A percentile compares a stretch with the other conserved stretches of the same genome.
These are phyloP conservation scores for Pulveroboletus sp. DNA, from an alignment of 768 basidiomycete species.

Conservation along the genomic window DNA sequence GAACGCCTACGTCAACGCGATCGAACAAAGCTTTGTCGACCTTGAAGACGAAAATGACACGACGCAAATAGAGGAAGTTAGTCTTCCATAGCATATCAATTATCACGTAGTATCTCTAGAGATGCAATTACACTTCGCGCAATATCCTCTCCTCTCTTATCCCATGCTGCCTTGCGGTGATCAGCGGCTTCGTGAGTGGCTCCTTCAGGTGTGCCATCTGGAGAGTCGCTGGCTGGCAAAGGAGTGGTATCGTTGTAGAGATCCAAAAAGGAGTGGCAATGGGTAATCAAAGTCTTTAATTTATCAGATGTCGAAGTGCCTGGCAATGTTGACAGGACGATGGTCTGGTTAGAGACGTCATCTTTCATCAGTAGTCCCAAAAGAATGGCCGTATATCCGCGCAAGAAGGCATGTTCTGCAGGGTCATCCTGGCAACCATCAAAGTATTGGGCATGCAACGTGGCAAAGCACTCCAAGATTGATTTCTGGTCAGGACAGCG, in stretches of 20 bases:
- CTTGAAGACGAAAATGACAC: slow-evolving; percentile 42
- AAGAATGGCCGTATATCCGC: slow-evolving; percentile 73
- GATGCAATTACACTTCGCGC: slow-evolving; percentile 52
- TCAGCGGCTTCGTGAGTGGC: background rate
- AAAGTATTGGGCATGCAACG: slow-evolving; percentile 45
- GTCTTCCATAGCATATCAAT: slow-evolving; percentile 16
- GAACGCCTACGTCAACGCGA: slow-evolving; percentile 66
- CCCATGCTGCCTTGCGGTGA: slow-evolving; percentile 15
- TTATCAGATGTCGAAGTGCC: slow-evolving; percentile 30
- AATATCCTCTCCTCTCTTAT: slow-evolving; percentile 39
- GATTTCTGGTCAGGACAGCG: slow-evolving; percentile 44
- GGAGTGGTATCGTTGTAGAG: slow-evolving; percentile 38
- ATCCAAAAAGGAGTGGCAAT: slow-evolving; percentile 40
- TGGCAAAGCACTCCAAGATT: slow-evolving; percentile 49
- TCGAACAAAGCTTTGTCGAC: slow-evolving; percentile 62
- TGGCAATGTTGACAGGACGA: slow-evolving; percentile 35
- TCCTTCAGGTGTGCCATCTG: slow-evolving; percentile 7
- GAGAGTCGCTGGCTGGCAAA: slow-evolving; percentile 21
- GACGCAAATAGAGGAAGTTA: slow-evolving; percentile 10
- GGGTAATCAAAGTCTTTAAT: slow-evolving; percentile 32
- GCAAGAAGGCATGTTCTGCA: slow-evolving; percentile 52
- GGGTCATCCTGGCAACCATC: slow-evolving; percentile 11
- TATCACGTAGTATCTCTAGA: slow-evolving; percentile 36
- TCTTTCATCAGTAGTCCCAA: slow-evolving; percentile 51
- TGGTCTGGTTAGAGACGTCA: slow-evolving; percentile 29